phyloP scores from a whole-genome alignment of 805 yeast genomes.

The Saccharomycopsis selenospora region DNA sequence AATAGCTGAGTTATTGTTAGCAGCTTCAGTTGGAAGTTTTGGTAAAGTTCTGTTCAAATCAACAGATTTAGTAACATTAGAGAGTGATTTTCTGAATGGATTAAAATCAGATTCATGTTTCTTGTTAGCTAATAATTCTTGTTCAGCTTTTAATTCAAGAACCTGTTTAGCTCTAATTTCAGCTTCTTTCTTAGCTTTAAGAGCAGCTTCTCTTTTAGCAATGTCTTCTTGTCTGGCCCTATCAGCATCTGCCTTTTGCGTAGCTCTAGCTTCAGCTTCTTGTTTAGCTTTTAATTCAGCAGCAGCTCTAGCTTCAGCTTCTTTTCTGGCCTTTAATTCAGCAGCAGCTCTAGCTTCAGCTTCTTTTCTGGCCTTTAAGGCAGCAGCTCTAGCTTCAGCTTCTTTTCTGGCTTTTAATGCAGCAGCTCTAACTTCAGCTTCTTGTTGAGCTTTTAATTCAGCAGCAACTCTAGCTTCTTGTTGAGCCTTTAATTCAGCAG shows the following conservation, averaged over 20 bases:
- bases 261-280: conserved; percentile 13
- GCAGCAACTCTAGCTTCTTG: too few species aligned
- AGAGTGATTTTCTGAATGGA: conserved; percentile 1
- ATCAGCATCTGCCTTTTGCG: conserved; percentile 35
- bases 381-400: conserved; percentile 3
- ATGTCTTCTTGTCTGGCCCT: conserved; percentile 12
- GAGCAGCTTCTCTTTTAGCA: conserved; percentile 18
- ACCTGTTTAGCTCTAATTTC: conserved; percentile 34
- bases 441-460: conserved; percentile 33
- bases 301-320: conserved; percentile 12
- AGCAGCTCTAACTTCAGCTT: conserved; percentile 3
- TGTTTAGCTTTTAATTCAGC: conserved; percentile 4
- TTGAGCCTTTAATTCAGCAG: conserved; percentile 3
- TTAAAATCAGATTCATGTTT: neutral
- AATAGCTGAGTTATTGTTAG: neutral
- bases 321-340: conserved; percentile 10
- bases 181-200: conserved; percentile 4
- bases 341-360: neutral
- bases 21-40: neutral
- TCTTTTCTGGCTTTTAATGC: conserved; percentile 11
- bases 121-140: neutral
- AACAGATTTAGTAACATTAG: neutral
- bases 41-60: neutral
- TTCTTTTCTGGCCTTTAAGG: conserved; percentile 9
- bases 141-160: conserved; percentile 4